Base-by-base conservation (phyloP, 2,329 filamentous ascomycete species). In the Fusarium sp. region DNA sequence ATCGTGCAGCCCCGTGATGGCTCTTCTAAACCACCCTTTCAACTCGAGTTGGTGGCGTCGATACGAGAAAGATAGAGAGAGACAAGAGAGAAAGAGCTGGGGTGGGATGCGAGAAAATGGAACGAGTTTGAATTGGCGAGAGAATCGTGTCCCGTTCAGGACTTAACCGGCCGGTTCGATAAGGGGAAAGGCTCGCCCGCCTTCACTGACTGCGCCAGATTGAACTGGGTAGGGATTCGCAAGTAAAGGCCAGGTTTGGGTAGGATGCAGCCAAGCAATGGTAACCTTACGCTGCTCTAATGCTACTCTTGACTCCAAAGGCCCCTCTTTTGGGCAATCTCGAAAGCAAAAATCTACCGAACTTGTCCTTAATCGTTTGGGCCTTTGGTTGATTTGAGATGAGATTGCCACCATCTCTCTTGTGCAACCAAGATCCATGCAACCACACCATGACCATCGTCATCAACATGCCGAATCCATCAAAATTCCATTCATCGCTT, bases 361-460 rank as follows among this genome's bases (percentile, higher is more conserved):
- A 54, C 51, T 18, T 31, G 51, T 37, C 41, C 28, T 16, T 34
- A 12, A 27, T 36, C 34, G 36, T 18, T 36, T 36, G 47, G 39
- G 15, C 36, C 23, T 53, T 40, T 40, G 34, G 27, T 30, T 15
- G 46, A 48, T 10, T n/a, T 41, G 39, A 31, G 23, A 30, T 43
- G 39, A 55, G 39, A 55, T 44, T 44, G 39, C 39, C 40, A 55
- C 40, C 39, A 58, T 51, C 48, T 34, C 8, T 71, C 54, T 46
- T 70, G 67, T 71, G 43, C 56, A 47, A 71, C 67, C 36, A 36
- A 71, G 67, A 68, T 61, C 59, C 52, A 47, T 70, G 66, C 52
- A 58, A 41, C 40, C 7, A 56, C 51, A 34, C 50, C 54, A 51
- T 11, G 13, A 11, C 28, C 23, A 34, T 23, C 44, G 15, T 36